Percentiles rank a stretch among this genome's conserved stretches.
phyloP scores from a whole-genome alignment of 495 filamentous ascomycete genomes.

The Evernia prunastri region DNA sequence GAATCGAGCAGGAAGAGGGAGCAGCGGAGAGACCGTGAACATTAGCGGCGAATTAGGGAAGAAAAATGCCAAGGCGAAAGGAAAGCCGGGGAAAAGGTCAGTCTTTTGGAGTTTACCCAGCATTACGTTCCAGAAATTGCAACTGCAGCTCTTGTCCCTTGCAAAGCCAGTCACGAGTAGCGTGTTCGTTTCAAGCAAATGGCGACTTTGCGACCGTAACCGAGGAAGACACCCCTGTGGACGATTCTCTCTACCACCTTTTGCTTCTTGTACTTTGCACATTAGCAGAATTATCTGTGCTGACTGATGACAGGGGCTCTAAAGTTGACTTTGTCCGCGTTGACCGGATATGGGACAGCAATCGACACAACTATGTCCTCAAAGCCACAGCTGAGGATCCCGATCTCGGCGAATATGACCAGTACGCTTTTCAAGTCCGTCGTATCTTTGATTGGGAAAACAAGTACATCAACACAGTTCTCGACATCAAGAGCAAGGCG shows the following conservation, averaged over 20 bases:
- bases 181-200: slow-evolving; percentile 25
- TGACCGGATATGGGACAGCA: slow-evolving; percentile 75
- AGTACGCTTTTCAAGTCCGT: slow-evolving; percentile 81
- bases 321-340: slow-evolving; percentile 81
- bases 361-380: slow-evolving; percentile 76
- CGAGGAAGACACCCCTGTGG: neutral
- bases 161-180: slow-evolving; percentile 18
- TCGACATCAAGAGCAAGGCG: slow-evolving; percentile 81
- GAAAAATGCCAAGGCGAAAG: slow-evolving; percentile 7
- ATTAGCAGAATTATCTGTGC: neutral
- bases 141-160: neutral
- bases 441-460: slow-evolving; percentile 84
- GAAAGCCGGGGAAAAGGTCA: slow-evolving; percentile 19
- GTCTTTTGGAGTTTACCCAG: slow-evolving; percentile 14
- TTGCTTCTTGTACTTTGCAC: neutral
- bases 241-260: neutral
- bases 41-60: slow-evolving; percentile 24
- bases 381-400: slow-evolving; percentile 70
- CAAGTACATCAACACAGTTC: slow-evolving; percentile 68
- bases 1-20: slow-evolving; percentile 9
- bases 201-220: neutral
- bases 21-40: slow-evolving; percentile 20
- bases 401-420: slow-evolving; percentile 69
- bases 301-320: slow-evolving; percentile 43
- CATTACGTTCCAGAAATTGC: neutral